Base-by-base conservation (phyloP, 106 monocot genomes). In the Allium fistulosum region DNA sequence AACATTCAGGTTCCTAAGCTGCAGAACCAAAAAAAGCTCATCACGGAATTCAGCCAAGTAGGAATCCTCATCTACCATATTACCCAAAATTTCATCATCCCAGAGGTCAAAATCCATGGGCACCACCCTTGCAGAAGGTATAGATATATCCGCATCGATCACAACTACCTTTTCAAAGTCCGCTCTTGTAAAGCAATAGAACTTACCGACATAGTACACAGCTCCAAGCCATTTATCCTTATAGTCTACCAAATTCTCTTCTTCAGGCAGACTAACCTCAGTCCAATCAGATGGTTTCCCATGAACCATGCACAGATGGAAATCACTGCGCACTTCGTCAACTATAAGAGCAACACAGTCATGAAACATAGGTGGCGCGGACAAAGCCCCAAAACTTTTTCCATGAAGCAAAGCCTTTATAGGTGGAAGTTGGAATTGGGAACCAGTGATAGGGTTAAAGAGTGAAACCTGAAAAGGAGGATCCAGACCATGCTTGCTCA, bases 21-120 rank as follows among this genome's bases (percentile, higher is more conserved):
- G 57, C 82, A 86, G 1, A 86, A 86, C 26, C 72, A 76, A 49
- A 86, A 86, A 17, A 85, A 90, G 66, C 73, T 90, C 9, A 86
- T 56, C 71, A 71, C 82, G 16, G 86, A 61, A 8, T 86, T 86
- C 37, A 85, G 82, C 26, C 82, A 85, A 58, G 85, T 89, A 85
- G 88, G 84, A 7, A 84, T 94, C 72, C 83, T 94, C 11, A 5
- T 2, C 5, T 37, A 37, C 37, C 0, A 37, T 2, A 37, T 37
- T 5, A 37, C 37, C 5, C 37, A 37, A 37, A 37, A 37, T 37
- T 2, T 37, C 37, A 4, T 37, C 37, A 2, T 37, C 37, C 37
- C 37, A 37, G 37, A 37, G 37, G 37, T 37, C 37, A 37, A 37
- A 37, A 37, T 37, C 37, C 37, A 37, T 37, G 37, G 2, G 1